Evolutionary conservation across 345 rosid species (phyloP), one percentile per base, ranked within the genome.

Genomic region (Eucalyptus regnans): DNA sequence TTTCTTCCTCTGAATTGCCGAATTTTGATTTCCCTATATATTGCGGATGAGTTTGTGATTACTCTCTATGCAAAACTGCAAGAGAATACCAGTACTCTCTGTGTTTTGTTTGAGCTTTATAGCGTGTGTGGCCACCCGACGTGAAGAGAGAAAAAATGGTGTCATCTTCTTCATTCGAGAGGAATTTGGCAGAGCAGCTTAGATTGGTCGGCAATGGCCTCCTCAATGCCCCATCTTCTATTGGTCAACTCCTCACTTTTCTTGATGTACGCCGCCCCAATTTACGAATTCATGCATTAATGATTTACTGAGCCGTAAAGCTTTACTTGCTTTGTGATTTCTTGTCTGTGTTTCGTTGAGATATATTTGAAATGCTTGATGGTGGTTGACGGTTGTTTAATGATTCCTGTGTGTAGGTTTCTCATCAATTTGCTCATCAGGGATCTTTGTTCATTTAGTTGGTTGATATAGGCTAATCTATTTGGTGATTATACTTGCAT

Each of bases 171-270:
- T 86, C 86, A 33, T 93, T 92, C 84, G 27, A 18, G 81, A 71
- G 46, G 46, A 41, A 12, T 71, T 92, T 94, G 60, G 90, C 91
- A 62, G 89, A 89, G 91, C 93, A 94, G 89, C 95, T 96, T 60
- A 56, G 90, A 91, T 96, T 93, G 50, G 93, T 93, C 85, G 96
- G 95, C 50, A 91, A 90, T 49, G 88, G 88, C 84, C 99, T 96
- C 62, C 90, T 94, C 31, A 90, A 88, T 85, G 94, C 95, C 86
- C 93, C 92, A 7, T 90, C 94, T 15, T 91, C 96, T 16, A 88
- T 92, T 86, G 93, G 94, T 80, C 92, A 92, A 64, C 92, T 93
- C 66, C 94, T 94, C 87, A 50, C 12, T 88, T 90, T 90, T 88
- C 96, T 96, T 88, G 93, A 95, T 92, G 99, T 96, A 92, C 90